These are phyloP conservation scores for Macrophomina tecta DNA, from an alignment of 2,329 filamentous ascomycete species.

Conservation along the genomic window DNA sequence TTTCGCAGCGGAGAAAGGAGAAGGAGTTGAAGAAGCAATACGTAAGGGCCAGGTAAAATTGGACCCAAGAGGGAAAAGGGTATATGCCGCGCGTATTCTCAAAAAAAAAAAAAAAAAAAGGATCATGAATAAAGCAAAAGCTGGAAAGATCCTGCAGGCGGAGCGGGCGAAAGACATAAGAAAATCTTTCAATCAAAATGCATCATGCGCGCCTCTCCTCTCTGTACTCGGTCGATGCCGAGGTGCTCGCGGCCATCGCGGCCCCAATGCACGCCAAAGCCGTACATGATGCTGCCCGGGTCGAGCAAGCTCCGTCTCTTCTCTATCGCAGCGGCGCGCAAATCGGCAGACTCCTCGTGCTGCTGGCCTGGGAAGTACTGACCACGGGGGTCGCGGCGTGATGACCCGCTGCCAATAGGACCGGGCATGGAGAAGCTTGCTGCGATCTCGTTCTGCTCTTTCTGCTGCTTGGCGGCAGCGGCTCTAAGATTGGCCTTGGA, in stretches of 20 bases:
- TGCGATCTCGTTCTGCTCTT: conserved; percentile 13
- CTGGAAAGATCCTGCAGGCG: background rate
- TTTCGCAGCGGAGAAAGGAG: too few relatives aligned
- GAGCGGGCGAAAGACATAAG: background rate
- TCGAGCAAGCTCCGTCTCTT: conserved; percentile 37
- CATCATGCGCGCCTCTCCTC: conserved; percentile 39
- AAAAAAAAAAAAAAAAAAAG: background rate
- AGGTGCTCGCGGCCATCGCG: conserved; percentile 65
- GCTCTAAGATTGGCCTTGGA: conserved; percentile 25
- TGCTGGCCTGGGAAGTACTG: conserved; percentile 3
- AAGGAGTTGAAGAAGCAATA: background rate
- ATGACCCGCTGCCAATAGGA: background rate
- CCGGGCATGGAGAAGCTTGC: conserved; percentile 13
- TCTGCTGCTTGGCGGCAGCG: conserved; percentile 13
- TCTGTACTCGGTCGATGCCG: conserved; percentile 60
- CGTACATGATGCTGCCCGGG: conserved; percentile 53
- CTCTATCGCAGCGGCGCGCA: conserved; percentile 25
- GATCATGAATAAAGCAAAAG: background rate
- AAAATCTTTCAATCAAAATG: conserved; percentile 22
- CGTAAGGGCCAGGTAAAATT: background rate
- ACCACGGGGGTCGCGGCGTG: background rate
- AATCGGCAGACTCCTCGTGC: background rate
- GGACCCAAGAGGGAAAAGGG: background rate
- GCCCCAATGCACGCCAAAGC: conserved; percentile 63
- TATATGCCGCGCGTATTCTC: conserved; percentile 12